These are phyloP conservation scores for Populus hybrid DNA, from an alignment of 441 rosid species.

Conservation along the genomic window DNA sequence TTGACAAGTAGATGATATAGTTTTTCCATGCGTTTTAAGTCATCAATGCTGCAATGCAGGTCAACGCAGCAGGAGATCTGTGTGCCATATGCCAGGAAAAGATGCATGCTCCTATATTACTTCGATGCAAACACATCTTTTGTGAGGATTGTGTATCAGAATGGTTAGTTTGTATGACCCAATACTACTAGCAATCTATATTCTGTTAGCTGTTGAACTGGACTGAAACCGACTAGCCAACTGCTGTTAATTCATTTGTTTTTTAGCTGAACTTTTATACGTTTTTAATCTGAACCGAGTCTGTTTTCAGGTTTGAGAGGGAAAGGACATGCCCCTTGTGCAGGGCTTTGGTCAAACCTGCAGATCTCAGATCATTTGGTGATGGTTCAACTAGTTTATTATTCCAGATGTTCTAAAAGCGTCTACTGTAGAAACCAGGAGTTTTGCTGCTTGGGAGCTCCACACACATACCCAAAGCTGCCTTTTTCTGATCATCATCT, in stretches of 20 bases:
- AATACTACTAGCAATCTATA: background rate
- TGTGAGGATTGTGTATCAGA: slow-evolving; percentile 83
- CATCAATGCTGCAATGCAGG: slow-evolving; percentile 38
- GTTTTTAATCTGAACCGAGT: background rate
- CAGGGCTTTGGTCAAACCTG: slow-evolving; percentile 66
- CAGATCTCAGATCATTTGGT: slow-evolving; percentile 67
- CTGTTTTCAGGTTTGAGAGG: slow-evolving; percentile 62
- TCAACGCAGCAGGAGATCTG: slow-evolving; percentile 65
- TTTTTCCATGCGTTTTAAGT: background rate
- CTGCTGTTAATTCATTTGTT: background rate
- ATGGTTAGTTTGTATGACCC: slow-evolving; percentile 41
- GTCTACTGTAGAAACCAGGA: slow-evolving; percentile 18
- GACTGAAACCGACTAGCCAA: background rate
- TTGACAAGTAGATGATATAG: background rate
- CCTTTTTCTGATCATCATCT: slow-evolving; percentile 9
- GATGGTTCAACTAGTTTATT: slow-evolving; percentile 75
- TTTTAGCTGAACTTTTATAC: background rate
- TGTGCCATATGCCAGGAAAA: slow-evolving; percentile 84
- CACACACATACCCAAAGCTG: slow-evolving; percentile 16
- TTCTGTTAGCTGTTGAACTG: background rate
- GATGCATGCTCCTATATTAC: slow-evolving; percentile 71
- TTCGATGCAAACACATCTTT: slow-evolving; percentile 70
- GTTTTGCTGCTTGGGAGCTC: slow-evolving; percentile 24
- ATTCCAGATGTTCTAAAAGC: slow-evolving; percentile 55
- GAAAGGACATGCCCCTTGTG: slow-evolving; percentile 79